Percentiles rank a stretch among this genome's conserved stretches.
These are phyloP conservation scores for Ceratobasidium sp. DNA, from an alignment of 1,284 basidiomycete species.

Conservation along the genomic window DNA sequence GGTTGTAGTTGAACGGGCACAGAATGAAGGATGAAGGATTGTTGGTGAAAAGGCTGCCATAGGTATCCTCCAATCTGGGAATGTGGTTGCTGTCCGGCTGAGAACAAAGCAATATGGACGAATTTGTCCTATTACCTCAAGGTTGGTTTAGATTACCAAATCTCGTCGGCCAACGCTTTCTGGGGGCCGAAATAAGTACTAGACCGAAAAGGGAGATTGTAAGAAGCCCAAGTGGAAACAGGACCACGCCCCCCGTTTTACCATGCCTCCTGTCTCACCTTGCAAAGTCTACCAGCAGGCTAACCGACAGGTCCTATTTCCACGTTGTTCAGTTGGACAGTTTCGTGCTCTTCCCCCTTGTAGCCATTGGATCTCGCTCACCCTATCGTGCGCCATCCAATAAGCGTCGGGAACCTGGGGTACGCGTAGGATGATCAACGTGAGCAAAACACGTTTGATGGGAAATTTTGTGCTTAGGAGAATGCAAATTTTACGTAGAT, in stretches of 20 bases:
- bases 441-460: slow-evolving; percentile 44
- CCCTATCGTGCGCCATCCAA: slow-evolving; percentile 73
- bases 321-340: slow-evolving; percentile 40
- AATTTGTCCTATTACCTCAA: slow-evolving; percentile 58
- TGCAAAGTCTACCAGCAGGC: slow-evolving; percentile 44
- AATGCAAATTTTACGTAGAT: slow-evolving; percentile 42
- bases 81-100: slow-evolving; percentile 51
- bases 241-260: neutral
- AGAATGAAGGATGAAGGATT: slow-evolving; percentile 64
- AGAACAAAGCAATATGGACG: no score
- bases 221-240: neutral
- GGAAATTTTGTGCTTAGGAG: slow-evolving; percentile 47
- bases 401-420: slow-evolving; percentile 65
- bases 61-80: slow-evolving; percentile 71
- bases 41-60: slow-evolving; percentile 60
- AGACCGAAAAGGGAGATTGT: slow-evolving; percentile 46
- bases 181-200: slow-evolving; percentile 70
- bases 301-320: slow-evolving; percentile 43
- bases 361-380: slow-evolving; percentile 71
- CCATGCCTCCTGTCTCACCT: slow-evolving; percentile 23
- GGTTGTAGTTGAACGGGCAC: slow-evolving; percentile 74
- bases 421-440: slow-evolving; percentile 50
- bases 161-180: slow-evolving; percentile 72
- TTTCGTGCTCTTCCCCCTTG: slow-evolving; percentile 55
- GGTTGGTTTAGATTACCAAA: slow-evolving; percentile 73